phyloP scores from a whole-genome alignment of 768 basidiomycete genomes.

The Pisolithus orientalis region DNA sequence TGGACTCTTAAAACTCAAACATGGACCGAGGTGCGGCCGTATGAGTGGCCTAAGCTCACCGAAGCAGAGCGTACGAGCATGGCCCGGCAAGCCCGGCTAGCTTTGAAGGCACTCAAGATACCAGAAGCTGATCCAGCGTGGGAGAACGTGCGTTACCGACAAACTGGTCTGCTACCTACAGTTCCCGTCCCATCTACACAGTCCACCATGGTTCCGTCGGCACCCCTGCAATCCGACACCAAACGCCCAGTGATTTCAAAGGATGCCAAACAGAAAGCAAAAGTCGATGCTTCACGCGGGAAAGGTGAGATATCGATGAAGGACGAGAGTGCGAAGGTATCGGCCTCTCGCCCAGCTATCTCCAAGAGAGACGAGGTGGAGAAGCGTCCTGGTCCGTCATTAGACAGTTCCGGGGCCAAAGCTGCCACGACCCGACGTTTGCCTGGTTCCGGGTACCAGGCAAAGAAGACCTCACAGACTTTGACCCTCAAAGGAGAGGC shows the following conservation, averaged over 20 bases:
- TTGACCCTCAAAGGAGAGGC: constrained; percentile 11
- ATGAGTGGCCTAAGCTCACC: constrained; percentile 48
- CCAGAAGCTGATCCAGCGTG: constrained; percentile 59
- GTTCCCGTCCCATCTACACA: constrained; percentile 12
- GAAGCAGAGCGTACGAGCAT: constrained; percentile 44
- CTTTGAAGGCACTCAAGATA: constrained; percentile 45
- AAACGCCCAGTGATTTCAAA: constrained; percentile 43
- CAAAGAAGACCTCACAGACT: constrained; percentile 27
- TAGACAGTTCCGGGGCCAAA: constrained; percentile 10
- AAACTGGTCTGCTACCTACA: constrained; percentile 8
- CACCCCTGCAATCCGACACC: constrained; percentile 22
- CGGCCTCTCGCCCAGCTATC: constrained; percentile 27
- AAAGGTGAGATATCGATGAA: constrained; percentile 38
- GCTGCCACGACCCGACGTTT: constrained; percentile 25
- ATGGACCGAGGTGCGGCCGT: constrained; percentile 70
- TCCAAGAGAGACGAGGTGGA: constrained; percentile 23
- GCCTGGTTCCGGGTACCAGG: constrained; percentile 46
- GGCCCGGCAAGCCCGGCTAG: constrained; percentile 45
- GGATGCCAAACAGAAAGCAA: constrained; percentile 38
- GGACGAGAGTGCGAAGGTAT: constrained; percentile 25
- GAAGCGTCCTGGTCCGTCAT: constrained; percentile 12
- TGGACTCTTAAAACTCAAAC: constrained; percentile 52
- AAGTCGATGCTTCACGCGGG: constrained; percentile 14
- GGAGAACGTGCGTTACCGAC: constrained; percentile 42
- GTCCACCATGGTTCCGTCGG: not conserved